Conservation (phyloP, 2,329 filamentous ascomycete genomes). For the Penicillium occitanis region DNA sequence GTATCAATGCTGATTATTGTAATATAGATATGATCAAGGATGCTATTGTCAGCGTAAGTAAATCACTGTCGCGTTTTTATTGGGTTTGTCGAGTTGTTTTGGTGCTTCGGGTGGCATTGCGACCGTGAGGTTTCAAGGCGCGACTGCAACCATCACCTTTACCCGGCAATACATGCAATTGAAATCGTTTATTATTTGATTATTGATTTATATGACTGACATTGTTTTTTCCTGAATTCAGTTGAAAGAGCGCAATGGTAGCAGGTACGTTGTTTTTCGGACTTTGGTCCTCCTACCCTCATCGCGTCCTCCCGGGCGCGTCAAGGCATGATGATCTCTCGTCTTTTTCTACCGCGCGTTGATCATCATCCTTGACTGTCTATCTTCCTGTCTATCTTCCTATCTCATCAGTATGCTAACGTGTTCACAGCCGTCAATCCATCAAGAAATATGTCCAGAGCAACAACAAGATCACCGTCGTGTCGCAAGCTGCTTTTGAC, state of each 20-base stretch:
- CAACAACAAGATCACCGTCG: slow-evolving; percentile 65
- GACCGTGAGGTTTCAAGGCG: slow-evolving; percentile 31
- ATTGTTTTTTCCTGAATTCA: slow-evolving; percentile 39
- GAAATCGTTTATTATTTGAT: neutral
- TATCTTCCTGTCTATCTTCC: neutral
- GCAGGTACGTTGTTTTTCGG: slow-evolving; percentile 57
- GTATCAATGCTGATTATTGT: slow-evolving; percentile 53
- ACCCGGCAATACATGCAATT: neutral
- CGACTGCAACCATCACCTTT: slow-evolving; percentile 20
- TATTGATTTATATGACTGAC: neutral
- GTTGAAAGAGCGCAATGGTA: slow-evolving; percentile 70
- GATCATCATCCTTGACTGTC: neutral
- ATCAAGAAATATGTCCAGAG: slow-evolving; percentile 73
- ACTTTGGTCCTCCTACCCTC: neutral
- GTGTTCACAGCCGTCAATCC: slow-evolving; percentile 60
- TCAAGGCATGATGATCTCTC: slow-evolving; percentile 23
- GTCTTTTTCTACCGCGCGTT: slow-evolving; percentile 3
- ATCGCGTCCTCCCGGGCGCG: slow-evolving; percentile 17
- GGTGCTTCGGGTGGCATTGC: slow-evolving; percentile 15
- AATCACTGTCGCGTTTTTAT: slow-evolving; percentile 49
- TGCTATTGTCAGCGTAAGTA: slow-evolving; percentile 68
- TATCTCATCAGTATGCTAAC: slow-evolving; percentile 22
- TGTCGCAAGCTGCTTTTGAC: slow-evolving; percentile 61
- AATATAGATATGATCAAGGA: slow-evolving; percentile 70
- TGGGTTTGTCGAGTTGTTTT: slow-evolving; percentile 11